Evolutionary conservation across 2,329 filamentous ascomycete genomes (phyloP).

Genomic region (Hypoxylon rubiginosum): DNA sequence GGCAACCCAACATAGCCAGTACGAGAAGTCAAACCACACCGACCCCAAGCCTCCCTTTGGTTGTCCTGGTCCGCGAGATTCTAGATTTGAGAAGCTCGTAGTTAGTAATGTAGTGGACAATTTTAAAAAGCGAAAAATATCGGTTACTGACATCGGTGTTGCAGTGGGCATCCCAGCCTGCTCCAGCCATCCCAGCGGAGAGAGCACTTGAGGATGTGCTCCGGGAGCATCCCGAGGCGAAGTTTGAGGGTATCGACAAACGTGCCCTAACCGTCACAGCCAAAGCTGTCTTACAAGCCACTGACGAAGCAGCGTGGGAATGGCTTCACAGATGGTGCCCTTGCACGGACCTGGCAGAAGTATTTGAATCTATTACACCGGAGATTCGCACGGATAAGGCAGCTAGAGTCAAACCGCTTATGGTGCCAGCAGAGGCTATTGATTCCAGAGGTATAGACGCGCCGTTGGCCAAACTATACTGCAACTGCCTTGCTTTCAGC

Average conservation of each 20-base stretch:
- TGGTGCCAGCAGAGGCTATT: conserved; percentile 35
- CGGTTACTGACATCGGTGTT: conserved; percentile 4
- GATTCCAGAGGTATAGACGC: conserved; percentile 2
- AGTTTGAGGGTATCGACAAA: conserved; percentile 30
- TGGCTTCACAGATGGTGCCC: conserved; percentile 45
- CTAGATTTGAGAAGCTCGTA: conserved; percentile 11
- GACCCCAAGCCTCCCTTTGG: conserved; percentile 8
- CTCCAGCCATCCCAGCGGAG: not conserved
- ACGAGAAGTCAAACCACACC: not conserved
- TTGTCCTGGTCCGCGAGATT: conserved; percentile 13
- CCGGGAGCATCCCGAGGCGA: conserved; percentile 38
- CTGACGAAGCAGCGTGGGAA: conserved; percentile 34
- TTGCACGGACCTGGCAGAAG: conserved; percentile 20
- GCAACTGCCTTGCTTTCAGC: conserved; percentile 19
- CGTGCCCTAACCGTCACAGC: conserved; percentile 23
- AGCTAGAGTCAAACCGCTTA: not conserved
- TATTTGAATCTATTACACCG: conserved; percentile 25
- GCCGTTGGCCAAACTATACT: conserved; percentile 33
- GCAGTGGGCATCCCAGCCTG: not conserved
- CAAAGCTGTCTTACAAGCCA: conserved; percentile 26
- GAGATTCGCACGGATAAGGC: conserved; percentile 4
- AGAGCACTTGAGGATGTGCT: conserved; percentile 43
- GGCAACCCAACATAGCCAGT: not conserved
- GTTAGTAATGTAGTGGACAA: conserved; percentile 19
- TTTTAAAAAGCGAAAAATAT: not conserved